Percentiles rank a stretch among this genome's conserved stretches.
phyloP scores from a whole-genome alignment of 768 basidiomycete species.

The Psilocybe subaeruginosa region DNA sequence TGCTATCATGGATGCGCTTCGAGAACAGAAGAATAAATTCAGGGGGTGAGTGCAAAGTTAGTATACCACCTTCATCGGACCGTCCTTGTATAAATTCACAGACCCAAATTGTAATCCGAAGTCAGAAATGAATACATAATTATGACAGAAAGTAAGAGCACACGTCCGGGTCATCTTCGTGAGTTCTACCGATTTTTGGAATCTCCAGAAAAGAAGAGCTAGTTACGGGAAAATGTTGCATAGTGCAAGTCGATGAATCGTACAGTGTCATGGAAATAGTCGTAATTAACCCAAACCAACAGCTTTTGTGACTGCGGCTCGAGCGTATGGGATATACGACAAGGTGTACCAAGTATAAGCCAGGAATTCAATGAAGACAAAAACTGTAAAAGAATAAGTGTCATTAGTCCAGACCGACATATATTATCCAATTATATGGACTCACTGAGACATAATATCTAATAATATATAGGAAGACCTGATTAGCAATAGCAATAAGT shows the following conservation, averaged over 20 bases:
- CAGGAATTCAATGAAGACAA: slow-evolving; percentile 90
- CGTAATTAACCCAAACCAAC: slow-evolving; percentile 49
- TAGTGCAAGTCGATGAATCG: background rate
- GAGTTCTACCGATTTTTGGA: background rate
- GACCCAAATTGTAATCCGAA: slow-evolving; percentile 16
- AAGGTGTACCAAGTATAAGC: slow-evolving; percentile 90
- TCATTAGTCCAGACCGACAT: slow-evolving; percentile 6
- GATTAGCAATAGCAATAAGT: background rate
- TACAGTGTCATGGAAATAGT: slow-evolving; percentile 7
- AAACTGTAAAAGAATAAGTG: slow-evolving; percentile 50
- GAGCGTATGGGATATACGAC: slow-evolving; percentile 92
- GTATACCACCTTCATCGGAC: background rate
- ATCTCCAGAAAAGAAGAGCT: background rate
- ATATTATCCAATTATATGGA: background rate
- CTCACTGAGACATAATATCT: slow-evolving; percentile 75
- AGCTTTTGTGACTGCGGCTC: slow-evolving; percentile 68
- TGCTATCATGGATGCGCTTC: slow-evolving; percentile 71
- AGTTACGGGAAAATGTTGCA: background rate
- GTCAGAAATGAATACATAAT: slow-evolving; percentile 5
- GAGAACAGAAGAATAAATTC: slow-evolving; percentile 86
- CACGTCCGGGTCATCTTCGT: background rate
- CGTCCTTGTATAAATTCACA: slow-evolving; percentile 9
- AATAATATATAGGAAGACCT: slow-evolving; percentile 4
- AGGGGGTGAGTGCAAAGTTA: slow-evolving; percentile 49
- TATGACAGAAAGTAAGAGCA: background rate